Evolutionary conservation across 495 filamentous ascomycete species (phyloP), one percentile per base, ranked within the genome.

Genomic region (Talaromyces ruber): DNA sequence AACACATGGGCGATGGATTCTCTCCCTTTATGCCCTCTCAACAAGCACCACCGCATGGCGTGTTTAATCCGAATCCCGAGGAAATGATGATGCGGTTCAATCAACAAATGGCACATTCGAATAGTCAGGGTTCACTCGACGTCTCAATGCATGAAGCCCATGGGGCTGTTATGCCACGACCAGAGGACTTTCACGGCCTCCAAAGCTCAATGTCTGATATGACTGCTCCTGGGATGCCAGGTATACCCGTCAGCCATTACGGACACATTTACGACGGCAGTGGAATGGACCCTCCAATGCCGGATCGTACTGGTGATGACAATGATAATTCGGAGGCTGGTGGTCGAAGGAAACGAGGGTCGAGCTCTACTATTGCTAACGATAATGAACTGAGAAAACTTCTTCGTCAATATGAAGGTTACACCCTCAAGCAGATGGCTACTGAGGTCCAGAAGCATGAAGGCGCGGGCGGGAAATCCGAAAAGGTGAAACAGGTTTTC

Each of bases 401-500:
- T 29, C 87, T 96, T 58, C 76, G 82, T 1, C 79, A 84, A 62
- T 96, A 94, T 67, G 84, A 88, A 64, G 83, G 86, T 47, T 88
- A 90, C 26, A 79, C 77, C 3, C 73, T 98, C 54, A 84, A 88
- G 63, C 90, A 97, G 28, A 91, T 98, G 63, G 94, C 93, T 4
- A 79, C 79, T 30, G 91, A 93, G 70, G 84, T 89, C n/a, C 76
- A 83, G 63, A 86, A 87, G 59, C 85, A 90, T 64, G 80, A 88
- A 70, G 87, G 87, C 37, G 89, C 91, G 14, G 78, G 78, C 9
- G 76, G 76, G 11, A 91, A 92, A 70, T 90, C 93, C 6, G 94
- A 98, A 72, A 89, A 95, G 71, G 90, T 92, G 47, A 93, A 96
- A 63, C 94, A 98, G 77, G 86, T 98, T 25, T 97, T 97, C 71